These are phyloP conservation scores for Lepidium aucheri DNA, from an alignment of 345 rosid species.

Conservation along the genomic window DNA sequence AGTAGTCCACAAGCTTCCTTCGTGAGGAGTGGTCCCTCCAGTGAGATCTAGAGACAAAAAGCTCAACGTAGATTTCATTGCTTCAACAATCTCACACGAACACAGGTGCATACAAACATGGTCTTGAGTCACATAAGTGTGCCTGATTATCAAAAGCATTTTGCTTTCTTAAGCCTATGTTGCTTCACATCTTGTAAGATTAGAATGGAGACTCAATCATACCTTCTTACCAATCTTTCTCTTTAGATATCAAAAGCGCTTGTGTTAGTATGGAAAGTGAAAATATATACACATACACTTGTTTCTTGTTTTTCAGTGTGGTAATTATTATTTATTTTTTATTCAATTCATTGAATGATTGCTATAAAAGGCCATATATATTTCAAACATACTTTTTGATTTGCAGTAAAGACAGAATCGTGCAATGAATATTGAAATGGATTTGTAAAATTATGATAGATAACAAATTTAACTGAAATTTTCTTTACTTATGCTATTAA, in stretches of 20 bases:
- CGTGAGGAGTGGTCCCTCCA: slow-evolving; percentile 45
- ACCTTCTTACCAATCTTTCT: slow-evolving; percentile 1
- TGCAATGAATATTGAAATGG: background rate
- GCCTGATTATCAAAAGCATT: background rate
- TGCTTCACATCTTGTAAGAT: slow-evolving; percentile 18
- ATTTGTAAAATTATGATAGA: background rate
- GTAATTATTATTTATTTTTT: background rate
- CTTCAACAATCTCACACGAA: slow-evolving; percentile 6
- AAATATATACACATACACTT: background rate
- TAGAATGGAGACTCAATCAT: background rate
- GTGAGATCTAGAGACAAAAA: slow-evolving; percentile 32
- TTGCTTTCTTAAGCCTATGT: slow-evolving; percentile 2
- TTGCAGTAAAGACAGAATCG: background rate
- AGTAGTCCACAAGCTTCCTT: slow-evolving; percentile 59
- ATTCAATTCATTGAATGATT: background rate
- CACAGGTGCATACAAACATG: slow-evolving; percentile 10
- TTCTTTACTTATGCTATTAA: background rate
- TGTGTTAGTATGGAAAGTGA: slow-evolving; percentile 2
- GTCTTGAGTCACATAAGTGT: background rate
- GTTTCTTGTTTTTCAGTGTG: background rate
- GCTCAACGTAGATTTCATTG: background rate
- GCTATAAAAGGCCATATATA: background rate
- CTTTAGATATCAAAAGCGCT: slow-evolving; percentile 5
- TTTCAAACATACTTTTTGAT: background rate
- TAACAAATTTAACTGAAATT: background rate